These are phyloP conservation scores for Trypanosoma vivax DNA, from an alignment of 208 protist genomes.

Conservation along the genomic window DNA sequence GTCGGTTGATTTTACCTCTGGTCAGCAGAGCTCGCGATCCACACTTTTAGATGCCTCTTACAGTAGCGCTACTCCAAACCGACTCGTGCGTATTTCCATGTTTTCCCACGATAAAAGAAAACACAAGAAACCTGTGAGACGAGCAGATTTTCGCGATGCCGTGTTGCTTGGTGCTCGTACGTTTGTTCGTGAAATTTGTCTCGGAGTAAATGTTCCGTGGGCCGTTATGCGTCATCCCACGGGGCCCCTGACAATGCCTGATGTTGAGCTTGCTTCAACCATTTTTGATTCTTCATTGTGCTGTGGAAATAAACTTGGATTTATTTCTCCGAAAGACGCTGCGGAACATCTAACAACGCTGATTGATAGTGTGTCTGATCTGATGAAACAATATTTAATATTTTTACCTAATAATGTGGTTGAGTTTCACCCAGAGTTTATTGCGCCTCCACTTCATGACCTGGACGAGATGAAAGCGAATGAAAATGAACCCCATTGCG, in stretches of 20 bases:
- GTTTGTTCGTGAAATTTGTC: conserved; percentile 77
- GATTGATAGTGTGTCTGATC: conserved; percentile 31
- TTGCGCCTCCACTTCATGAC: conserved; percentile 66
- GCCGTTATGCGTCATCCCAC: conserved; percentile 68
- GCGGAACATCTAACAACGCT: conserved; percentile 44
- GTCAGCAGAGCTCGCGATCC: conserved; percentile 62
- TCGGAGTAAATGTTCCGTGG: conserved; percentile 73
- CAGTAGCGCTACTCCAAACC: conserved; percentile 81
- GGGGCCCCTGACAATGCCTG: conserved; percentile 33
- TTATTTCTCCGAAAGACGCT: conserved; percentile 13
- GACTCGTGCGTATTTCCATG: conserved; percentile 73
- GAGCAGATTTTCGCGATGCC: conserved; percentile 57
- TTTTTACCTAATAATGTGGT: conserved; percentile 81
- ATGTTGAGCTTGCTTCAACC: conserved; percentile 44
- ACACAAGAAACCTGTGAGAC: conserved; percentile 22
- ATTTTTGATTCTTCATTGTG: conserved; percentile 54
- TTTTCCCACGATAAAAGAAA: conserved; percentile 36
- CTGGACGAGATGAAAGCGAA: conserved; percentile 21
- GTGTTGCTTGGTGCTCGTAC: conserved; percentile 70
- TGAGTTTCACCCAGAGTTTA: conserved; percentile 67
- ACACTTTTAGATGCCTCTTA: conserved; percentile 75
- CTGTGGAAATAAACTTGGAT: conserved; percentile 36
- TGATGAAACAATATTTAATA: conserved; percentile 53
- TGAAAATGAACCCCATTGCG: conserved; percentile 10
- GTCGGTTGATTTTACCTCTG: conserved; percentile 66